Evolutionary conservation across 805 yeast species (phyloP), one percentile per base, ranked within the genome.

Genomic region (Nakazawaea ernobii): DNA sequence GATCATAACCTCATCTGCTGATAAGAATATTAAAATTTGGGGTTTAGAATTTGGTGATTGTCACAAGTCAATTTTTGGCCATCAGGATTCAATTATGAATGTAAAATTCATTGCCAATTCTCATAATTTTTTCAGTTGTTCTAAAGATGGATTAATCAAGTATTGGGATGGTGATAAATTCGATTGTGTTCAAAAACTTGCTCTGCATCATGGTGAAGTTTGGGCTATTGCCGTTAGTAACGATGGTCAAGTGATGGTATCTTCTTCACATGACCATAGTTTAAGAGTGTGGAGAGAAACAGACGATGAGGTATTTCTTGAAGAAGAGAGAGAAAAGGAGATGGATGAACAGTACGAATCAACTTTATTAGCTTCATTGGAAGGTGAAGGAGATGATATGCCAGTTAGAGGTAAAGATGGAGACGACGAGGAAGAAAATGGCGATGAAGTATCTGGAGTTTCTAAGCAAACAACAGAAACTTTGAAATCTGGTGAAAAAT

Each of bases 121-220:
- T 11, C 96, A 92, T 62, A 80, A 91, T 63, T 91, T 94, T 65
- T 86, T 94, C 68, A 84, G 95, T 48, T 82, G 88, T 49, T 84
- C 92, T 32, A 94, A 94, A 60, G 99, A 94, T 66, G 90, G 86
- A 11, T 66, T 84, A 50, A 77, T 94, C 48, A 94, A 94, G 66
- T 90, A 89, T 65, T 94, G 99, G 99, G 99, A 94, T 65, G 99
- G 98, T 54, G 95, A 87, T 58, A 94, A 94, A 66, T 94, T 94
- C 64, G 97, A 88, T 57, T 86, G 92, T 64, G 80, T 94, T 52
- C 98, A 94, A 65, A 87, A 85, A 58, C 71, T 94, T 30, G 75
- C 80, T 4, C 91, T 85, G 5, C 98, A 94, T 63, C 95, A 89
- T 50, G 77, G 89, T 49, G 98, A 94, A 67, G 95, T 94, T 24